Base-by-base conservation (phyloP, 2,329 filamentous ascomycete species). In the Fusarium chuoi region DNA sequence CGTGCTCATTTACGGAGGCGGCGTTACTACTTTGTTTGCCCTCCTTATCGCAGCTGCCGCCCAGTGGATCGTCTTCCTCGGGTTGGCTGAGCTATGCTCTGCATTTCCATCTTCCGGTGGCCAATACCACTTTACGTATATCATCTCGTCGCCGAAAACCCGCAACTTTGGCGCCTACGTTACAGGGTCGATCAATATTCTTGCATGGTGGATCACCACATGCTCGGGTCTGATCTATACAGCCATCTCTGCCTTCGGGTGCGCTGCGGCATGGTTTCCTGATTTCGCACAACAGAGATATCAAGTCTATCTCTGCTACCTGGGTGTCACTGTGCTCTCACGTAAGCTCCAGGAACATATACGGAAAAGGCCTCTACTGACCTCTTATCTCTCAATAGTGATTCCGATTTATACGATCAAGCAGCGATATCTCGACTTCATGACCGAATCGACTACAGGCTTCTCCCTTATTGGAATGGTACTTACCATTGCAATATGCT, bases 311-410 rank as follows among this genome's bases (percentile, higher is more conserved):
- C 49, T 52, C 4, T 52, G 49, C 4, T 52, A 52, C 3, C 24
- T 52, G 0, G 22, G 8, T 14, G 3, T 52, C 17, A 52, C 36
- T 1, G 13, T 52, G 7, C 9, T 52, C 1, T 52, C 49, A 4
- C 18, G 49, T 52, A 52, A 52, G 49, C 7, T 9, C 0, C 7
- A 13, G n/a, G 14, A 0, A 0, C 1, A 0, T 13, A 0, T 17
- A 10, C 5, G 4, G 3, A 38, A 6, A 20, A 20, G 18, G n/a
- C n/a, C n/a, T 42, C n/a, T 17, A 5, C 15, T 42, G 1, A 42
- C 15, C 8, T 38, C 0, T 26, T 18, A 1, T 0, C 1, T 28
- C 11, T 18, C 12, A 3, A 22, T 0, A 52, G 49, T 38, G 0
- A 36, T 52, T 7, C 33, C 33, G 6, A 52, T 52, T 9, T 52